Base-by-base conservation (phyloP, 176 grass and related monocot genomes). In the Oropetium thomaeum region DNA sequence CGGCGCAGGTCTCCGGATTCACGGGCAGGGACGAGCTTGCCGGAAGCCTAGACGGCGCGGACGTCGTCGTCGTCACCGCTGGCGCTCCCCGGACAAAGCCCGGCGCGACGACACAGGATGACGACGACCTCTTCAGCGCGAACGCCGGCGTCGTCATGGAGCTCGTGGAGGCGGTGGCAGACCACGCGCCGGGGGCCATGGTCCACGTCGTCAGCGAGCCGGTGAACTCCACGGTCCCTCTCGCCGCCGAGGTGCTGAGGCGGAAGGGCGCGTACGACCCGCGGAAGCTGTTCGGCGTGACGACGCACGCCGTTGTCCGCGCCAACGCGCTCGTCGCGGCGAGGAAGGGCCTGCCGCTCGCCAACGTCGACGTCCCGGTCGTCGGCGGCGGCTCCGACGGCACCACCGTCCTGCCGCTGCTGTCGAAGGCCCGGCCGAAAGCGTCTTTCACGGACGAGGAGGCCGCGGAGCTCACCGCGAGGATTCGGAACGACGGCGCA, bases 291-390 rank as follows among this genome's bases (percentile, higher is more conserved):
- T 80, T 90, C 45, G 88, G 88, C 53, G 79, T 90, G 3, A 90
- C 83, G 44, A 76, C 88, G 16, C 80, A 87, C 2, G 83, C 71
- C 81, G 83, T 87, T 16, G 84, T 90, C 30, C 78, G 88, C 37
- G 84, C 88, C 30, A 87, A 80, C 44, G 69, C 80, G 19, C 76
- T 83, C 35, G 70, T 87, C 44, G 80, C 83, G 20, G 74, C 63
- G 57, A 61, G 54, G 64, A 90, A 76, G 48, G 39, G 47, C 39
- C 84, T 90, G 42, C 81, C 43, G 7, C 64, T 90, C 5, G 73
- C 85, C 19, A 84, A 90, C 38, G 88, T 87, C 23, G 88, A 90
- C 74, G 84, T 87, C 26, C 80, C 84, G 52, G 88, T 87, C 2
- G 58, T 87, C 20, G 88, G 88, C 5, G 83, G 88, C 5, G 83